A percentile compares a stretch with the other conserved stretches of the same genome.
phyloP scores from a whole-genome alignment of 2,329 filamentous ascomycete species.

The Rhynchosporium agropyri region DNA sequence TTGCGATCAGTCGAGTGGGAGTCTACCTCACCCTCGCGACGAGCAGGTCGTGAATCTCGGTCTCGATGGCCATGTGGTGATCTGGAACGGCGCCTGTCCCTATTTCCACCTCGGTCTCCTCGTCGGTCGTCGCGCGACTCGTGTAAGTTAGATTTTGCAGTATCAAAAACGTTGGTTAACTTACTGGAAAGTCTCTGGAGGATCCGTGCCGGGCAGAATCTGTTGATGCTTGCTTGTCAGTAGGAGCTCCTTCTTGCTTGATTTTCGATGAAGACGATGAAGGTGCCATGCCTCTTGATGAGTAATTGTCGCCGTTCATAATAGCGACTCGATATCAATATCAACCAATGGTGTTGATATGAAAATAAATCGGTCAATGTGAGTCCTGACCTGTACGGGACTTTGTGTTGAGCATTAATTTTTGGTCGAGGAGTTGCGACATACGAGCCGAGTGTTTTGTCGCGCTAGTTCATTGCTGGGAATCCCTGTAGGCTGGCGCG shows the following conservation, averaged over 20 bases:
- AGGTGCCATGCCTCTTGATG: constrained; percentile 65
- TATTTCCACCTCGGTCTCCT: constrained; percentile 51
- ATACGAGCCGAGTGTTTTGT: neutral
- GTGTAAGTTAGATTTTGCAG: constrained; percentile 34
- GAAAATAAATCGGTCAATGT: neutral
- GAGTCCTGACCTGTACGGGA: constrained; percentile 20
- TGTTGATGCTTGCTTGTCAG: constrained; percentile 45
- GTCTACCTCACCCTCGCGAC: constrained; percentile 77
- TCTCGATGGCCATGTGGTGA: constrained; percentile 73
- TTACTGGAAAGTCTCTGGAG: constrained; percentile 56
- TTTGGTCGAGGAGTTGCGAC: constrained; percentile 20
- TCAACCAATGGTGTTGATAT: constrained; percentile 8
- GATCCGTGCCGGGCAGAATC: constrained; percentile 52
- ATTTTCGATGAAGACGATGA: constrained; percentile 38
- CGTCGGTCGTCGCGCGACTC: constrained; percentile 46
- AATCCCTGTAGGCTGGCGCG: constrained; percentile 15
- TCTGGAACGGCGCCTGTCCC: constrained; percentile 76
- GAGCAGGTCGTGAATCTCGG: constrained; percentile 59
- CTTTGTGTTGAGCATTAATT: constrained; percentile 20
- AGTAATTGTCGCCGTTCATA: constrained; percentile 88
- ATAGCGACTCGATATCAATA: constrained; percentile 38
- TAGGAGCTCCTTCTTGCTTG: constrained; percentile 36
- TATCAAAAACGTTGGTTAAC: constrained; percentile 28
- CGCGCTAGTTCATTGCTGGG: constrained; percentile 2
- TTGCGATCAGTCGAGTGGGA: constrained; percentile 91